A percentile compares a stretch with the other conserved stretches of the same genome.
phyloP scores from a whole-genome alignment of 2,329 filamentous ascomycete genomes.

The Epichloe amarillans region DNA sequence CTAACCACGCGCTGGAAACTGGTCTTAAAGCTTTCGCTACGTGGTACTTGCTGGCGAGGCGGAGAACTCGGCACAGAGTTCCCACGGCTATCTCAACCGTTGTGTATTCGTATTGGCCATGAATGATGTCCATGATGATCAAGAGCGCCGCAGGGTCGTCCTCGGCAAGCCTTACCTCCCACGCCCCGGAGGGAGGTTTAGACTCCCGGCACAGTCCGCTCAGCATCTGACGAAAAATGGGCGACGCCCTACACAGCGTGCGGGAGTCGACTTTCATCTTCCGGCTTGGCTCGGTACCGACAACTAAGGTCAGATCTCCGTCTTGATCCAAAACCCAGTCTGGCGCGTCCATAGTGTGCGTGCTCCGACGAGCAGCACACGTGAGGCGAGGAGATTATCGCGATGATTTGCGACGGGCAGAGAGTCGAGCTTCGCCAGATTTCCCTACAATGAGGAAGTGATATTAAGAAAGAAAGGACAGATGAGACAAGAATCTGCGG shows the following conservation, averaged over 20 bases:
- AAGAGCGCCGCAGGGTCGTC: not conserved
- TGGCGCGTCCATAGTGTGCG: not conserved
- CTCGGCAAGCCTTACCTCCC: conserved; percentile 4
- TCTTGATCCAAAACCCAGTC: not conserved
- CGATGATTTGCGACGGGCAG: too few relatives aligned
- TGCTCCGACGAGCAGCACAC: too few relatives aligned
- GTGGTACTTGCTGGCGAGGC: conserved; percentile 9
- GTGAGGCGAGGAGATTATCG: too few relatives aligned
- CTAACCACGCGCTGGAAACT: not conserved
- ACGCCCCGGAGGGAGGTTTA: not conserved
- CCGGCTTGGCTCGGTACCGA: not conserved
- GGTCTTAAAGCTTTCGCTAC: conserved; percentile 7
- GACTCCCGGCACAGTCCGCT: conserved; percentile 1
- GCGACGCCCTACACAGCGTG: not conserved
- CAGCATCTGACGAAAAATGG: conserved; percentile 6
- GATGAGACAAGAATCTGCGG: too few relatives aligned
- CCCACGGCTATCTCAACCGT: not conserved
- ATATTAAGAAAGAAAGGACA: too few relatives aligned
- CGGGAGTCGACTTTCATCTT: conserved; percentile 4
- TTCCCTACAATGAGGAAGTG: too few relatives aligned
- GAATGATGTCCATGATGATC: conserved; percentile 4
- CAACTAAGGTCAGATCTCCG: not conserved
- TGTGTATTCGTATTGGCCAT: conserved; percentile 1
- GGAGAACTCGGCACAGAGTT: not conserved
- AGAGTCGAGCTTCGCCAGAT: too few relatives aligned